Conservation (phyloP, 495 filamentous ascomycete genomes). For the Podospora sp. region DNA sequence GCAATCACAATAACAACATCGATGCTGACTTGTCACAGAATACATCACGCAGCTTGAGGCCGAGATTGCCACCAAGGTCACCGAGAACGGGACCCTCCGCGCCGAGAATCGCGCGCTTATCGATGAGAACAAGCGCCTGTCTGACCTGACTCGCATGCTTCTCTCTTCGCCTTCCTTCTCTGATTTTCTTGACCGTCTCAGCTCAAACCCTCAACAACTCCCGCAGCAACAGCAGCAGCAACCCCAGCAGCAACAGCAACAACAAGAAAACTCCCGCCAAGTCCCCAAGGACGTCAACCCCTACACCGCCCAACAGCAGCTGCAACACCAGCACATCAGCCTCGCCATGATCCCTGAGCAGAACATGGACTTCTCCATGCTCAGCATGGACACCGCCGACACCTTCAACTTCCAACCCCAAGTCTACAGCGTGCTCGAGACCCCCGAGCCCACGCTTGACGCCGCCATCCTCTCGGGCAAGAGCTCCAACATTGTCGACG, state of each 20-base stretch:
- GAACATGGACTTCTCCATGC: constrained; percentile 64
- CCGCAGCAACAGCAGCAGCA: constrained; percentile 39
- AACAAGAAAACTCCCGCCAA: constrained; percentile 46
- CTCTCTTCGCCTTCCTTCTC: constrained; percentile 86
- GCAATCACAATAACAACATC: not conserved
- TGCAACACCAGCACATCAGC: constrained; percentile 61
- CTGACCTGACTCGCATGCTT: constrained; percentile 77
- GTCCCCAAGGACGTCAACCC: constrained; percentile 67
- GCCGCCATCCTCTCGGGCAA: constrained; percentile 68
- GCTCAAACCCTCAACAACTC: constrained; percentile 48
- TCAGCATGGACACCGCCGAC: constrained; percentile 54
- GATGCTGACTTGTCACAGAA: constrained; percentile 66
- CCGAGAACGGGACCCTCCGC: constrained; percentile 71
- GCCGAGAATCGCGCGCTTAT: constrained; percentile 70
- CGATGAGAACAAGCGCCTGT: constrained; percentile 79
- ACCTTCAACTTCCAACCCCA: constrained; percentile 70
- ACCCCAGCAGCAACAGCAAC: constrained; percentile 45
- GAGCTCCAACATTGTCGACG: constrained; percentile 50
- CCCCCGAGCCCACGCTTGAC: constrained; percentile 71
- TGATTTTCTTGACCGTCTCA: constrained; percentile 75
- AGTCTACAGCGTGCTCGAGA: constrained; percentile 76
- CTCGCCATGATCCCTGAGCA: constrained; percentile 78
- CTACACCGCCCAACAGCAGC: constrained; percentile 56
- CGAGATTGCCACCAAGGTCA: constrained; percentile 72
- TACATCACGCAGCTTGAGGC: constrained; percentile 92